Percentiles rank a stretch among this genome's conserved stretches.
Conservation (phyloP, 148 eudicot genomes). For the Oxyria digyna region DNA sequence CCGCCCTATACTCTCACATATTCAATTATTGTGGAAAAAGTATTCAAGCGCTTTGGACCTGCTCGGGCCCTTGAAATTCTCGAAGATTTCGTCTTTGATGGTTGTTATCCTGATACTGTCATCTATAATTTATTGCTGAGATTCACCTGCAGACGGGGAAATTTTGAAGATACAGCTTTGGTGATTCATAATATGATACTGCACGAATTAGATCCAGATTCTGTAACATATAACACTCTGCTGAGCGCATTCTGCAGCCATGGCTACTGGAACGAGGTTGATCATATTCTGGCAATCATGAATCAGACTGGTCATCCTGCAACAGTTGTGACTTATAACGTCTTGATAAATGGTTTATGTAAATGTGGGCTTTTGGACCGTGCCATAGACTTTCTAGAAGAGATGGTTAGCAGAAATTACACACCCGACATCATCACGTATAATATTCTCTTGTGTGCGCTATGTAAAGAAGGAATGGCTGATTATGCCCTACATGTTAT, state of each 20-base stretch:
- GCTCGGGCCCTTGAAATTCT: slow-evolving; percentile 43
- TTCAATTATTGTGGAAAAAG: slow-evolving; percentile 45
- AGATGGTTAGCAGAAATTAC: slow-evolving; percentile 40
- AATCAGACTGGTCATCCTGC: slow-evolving; percentile 41
- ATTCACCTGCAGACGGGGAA: slow-evolving; percentile 36
- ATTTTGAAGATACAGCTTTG: slow-evolving; percentile 33
- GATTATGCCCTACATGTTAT: slow-evolving; percentile 55
- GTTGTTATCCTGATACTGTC: slow-evolving; percentile 73
- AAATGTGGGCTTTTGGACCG: slow-evolving; percentile 58
- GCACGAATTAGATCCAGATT: slow-evolving; percentile 55
- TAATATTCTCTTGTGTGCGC: slow-evolving; percentile 58
- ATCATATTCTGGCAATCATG: slow-evolving; percentile 56
- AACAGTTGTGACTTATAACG: slow-evolving; percentile 62
- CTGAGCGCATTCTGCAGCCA: slow-evolving; percentile 51
- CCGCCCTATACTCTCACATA: slow-evolving; percentile 57
- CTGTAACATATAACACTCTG: slow-evolving; percentile 60
- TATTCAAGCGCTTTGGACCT: slow-evolving; percentile 49
- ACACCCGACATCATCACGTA: slow-evolving; percentile 67
- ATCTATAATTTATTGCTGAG: slow-evolving; percentile 56
- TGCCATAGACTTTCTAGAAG: slow-evolving; percentile 55
- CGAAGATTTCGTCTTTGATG: slow-evolving; percentile 67
- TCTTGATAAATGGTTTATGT: slow-evolving; percentile 72
- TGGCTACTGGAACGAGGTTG: slow-evolving; percentile 53
- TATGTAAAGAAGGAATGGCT: slow-evolving; percentile 59
- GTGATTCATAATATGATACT: slow-evolving; percentile 38